Conservation (phyloP, 148 eudicot species). For the Rhododendron vialii region DNA sequence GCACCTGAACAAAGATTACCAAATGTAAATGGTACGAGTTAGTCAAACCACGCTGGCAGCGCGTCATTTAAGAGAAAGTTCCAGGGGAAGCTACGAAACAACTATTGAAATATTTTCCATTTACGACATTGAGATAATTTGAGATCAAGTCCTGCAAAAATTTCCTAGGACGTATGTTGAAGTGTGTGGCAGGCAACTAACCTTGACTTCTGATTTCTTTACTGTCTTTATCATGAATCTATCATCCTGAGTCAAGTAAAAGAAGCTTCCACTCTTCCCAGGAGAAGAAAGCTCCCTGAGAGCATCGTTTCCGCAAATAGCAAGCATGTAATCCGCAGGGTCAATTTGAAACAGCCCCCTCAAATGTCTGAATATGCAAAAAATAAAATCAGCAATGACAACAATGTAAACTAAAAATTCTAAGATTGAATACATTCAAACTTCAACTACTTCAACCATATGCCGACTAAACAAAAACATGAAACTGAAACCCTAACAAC, state of each 20-base stretch:
- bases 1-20: conserved; percentile 47
- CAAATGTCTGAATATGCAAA: conserved; percentile 49
- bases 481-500: neutral
- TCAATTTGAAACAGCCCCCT: conserved; percentile 88
- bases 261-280: conserved; percentile 95
- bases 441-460: neutral
- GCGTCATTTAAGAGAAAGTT: neutral
- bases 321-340: conserved; percentile 94
- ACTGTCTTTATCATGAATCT: conserved; percentile 96
- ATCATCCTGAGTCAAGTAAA: conserved; percentile 92
- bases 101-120: neutral
- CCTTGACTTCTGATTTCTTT: conserved; percentile 98
- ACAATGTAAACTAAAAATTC: neutral
- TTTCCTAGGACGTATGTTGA: neutral
- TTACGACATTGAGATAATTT: neutral
- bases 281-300: conserved; percentile 92
- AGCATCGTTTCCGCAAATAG: conserved; percentile 91
- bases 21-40: neutral
- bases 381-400: conserved; percentile 36
- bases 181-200: conserved; percentile 31
- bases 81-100: neutral
- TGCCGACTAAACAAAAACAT: neutral
- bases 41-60: neutral
- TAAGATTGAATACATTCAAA: neutral
- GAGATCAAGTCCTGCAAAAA: neutral